phyloP scores from a whole-genome alignment of 306 rosid species.

The Corylus avellana region DNA sequence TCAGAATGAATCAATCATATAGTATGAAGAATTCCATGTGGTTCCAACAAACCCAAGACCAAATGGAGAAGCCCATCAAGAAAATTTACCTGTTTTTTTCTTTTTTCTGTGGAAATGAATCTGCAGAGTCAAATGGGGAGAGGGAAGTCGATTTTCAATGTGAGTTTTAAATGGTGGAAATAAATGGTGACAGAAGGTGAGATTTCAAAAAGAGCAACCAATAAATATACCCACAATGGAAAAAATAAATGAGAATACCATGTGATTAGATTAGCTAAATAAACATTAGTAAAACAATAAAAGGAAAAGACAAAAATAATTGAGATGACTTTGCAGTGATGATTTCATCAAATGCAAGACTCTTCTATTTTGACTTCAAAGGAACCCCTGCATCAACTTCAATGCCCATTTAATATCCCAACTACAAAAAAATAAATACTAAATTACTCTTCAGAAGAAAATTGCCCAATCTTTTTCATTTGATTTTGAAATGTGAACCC shows the following conservation, averaged over 20 bases:
- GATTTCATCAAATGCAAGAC: constrained; percentile 31
- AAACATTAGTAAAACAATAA: constrained; percentile 4
- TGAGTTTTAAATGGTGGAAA: constrained; percentile 10
- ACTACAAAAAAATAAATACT: constrained; percentile 13
- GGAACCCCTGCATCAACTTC: constrained; percentile 52
- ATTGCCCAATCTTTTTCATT: neutral
- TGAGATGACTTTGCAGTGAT: constrained; percentile 1
- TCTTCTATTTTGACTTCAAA: constrained; percentile 48
- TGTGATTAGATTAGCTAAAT: constrained; percentile 10
- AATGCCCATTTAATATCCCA: constrained; percentile 34
- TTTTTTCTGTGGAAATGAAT: constrained; percentile 5
- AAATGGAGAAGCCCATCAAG: constrained; percentile 11
- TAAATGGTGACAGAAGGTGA: constrained; percentile 38
- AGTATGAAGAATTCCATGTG: constrained; percentile 18
- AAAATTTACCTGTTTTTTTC: constrained; percentile 24
- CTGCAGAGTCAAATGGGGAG: constrained; percentile 35
- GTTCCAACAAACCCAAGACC: neutral
- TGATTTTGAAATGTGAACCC: constrained; percentile 32
- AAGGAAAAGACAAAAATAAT: neutral
- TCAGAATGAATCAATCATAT: constrained; percentile 12
- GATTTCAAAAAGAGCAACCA: constrained; percentile 12
- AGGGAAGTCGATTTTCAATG: constrained; percentile 13
- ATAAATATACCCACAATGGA: constrained; percentile 13
- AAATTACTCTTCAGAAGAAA: constrained; percentile 18
- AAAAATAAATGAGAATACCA: constrained; percentile 28